Evolutionary conservation across 106 monocot genomes (phyloP).

Genomic region (Acorus calamus): DNA sequence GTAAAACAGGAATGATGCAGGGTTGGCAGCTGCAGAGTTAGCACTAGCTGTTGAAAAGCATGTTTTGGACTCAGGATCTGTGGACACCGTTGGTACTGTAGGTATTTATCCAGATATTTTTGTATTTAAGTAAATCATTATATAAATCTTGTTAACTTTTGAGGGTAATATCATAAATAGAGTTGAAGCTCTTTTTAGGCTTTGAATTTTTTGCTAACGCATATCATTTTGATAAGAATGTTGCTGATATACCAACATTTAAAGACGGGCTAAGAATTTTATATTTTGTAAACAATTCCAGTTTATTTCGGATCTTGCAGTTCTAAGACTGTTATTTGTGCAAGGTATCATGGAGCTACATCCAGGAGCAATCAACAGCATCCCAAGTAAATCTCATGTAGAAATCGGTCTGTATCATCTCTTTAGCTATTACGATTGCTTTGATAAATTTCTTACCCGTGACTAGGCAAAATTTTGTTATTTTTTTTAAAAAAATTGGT

Average conservation of each 20-base stretch:
- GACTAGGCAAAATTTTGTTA: no score
- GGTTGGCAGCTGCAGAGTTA: slow-evolving; percentile 90
- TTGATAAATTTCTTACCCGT: not conserved
- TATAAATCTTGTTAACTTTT: no score
- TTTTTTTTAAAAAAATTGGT: no score
- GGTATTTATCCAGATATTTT: slow-evolving; percentile 37
- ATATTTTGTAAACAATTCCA: no score
- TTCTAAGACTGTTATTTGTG: slow-evolving; percentile 9
- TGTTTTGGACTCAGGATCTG: slow-evolving; percentile 82
- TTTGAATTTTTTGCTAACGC: no score
- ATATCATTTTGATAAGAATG: no score
- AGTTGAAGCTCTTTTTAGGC: no score
- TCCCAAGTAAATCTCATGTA: slow-evolving; percentile 88
- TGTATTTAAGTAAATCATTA: no score
- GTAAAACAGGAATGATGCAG: slow-evolving; percentile 83
- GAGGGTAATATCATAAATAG: no score
- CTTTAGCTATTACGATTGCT: not conserved
- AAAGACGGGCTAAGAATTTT: no score
- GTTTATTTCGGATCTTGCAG: not conserved
- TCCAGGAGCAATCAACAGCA: slow-evolving; percentile 98
- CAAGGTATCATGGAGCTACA: slow-evolving; percentile 85
- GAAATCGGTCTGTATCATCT: slow-evolving; percentile 66
- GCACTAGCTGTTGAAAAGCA: slow-evolving; percentile 91
- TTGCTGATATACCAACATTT: no score
- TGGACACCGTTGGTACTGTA: slow-evolving; percentile 94